Evolutionary conservation across 2,329 filamentous ascomycete genomes (phyloP).

Genomic region (Dactylellina cionopaga): DNA sequence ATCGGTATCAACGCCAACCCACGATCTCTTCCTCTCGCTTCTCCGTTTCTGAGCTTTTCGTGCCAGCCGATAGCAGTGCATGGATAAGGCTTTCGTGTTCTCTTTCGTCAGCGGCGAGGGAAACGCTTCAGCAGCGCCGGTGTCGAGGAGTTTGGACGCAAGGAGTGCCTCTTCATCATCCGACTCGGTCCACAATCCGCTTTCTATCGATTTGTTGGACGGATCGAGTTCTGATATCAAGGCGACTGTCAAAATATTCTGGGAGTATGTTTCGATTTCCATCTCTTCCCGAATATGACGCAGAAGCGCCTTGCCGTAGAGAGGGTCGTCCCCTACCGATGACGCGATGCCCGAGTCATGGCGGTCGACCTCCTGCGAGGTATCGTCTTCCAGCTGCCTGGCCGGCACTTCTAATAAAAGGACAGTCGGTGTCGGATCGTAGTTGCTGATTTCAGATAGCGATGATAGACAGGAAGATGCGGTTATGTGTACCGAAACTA

Average conservation of each 20-base stretch:
- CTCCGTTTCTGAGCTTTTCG: slow-evolving; percentile 73
- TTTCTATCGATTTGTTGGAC: slow-evolving; percentile 58
- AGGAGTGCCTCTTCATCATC: slow-evolving; percentile 62
- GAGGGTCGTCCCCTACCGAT: slow-evolving; percentile 53
- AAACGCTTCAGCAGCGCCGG: slow-evolving; percentile 86
- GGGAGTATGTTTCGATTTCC: slow-evolving; percentile 54
- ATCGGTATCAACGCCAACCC: slow-evolving; percentile 86
- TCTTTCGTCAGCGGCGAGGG: slow-evolving; percentile 79
- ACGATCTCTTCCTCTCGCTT: slow-evolving; percentile 82
- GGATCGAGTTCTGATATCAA: slow-evolving; percentile 59
- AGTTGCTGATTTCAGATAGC: slow-evolving; percentile 66
- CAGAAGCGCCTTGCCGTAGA: slow-evolving; percentile 57
- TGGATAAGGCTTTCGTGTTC: slow-evolving; percentile 77
- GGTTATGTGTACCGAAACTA: slow-evolving; percentile 66
- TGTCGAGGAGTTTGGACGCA: slow-evolving; percentile 79
- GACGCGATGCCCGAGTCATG: slow-evolving; percentile 57
- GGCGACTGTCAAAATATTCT: slow-evolving; percentile 58
- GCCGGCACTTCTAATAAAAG: slow-evolving; percentile 66
- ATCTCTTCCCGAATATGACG: slow-evolving; percentile 56
- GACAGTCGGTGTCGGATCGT: slow-evolving; percentile 67
- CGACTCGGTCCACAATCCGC: slow-evolving; percentile 52
- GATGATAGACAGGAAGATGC: slow-evolving; percentile 67
- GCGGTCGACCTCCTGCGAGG: slow-evolving; percentile 54
- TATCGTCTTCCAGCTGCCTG: slow-evolving; percentile 53
- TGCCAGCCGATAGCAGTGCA: slow-evolving; percentile 84